Conservation (phyloP, 106 monocot genomes). For the Platanthera zijinensis region DNA sequence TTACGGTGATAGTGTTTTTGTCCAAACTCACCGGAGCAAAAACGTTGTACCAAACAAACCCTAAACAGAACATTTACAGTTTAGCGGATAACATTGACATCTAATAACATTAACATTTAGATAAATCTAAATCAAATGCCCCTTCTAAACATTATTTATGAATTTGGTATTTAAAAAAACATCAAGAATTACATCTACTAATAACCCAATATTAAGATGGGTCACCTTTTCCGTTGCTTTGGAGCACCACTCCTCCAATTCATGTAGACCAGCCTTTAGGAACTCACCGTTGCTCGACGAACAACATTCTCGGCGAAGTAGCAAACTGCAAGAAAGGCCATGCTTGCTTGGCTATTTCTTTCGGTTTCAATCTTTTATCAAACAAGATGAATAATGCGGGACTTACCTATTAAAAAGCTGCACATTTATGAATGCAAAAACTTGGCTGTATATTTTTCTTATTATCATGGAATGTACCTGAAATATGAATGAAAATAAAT, state of each 20-base stretch:
- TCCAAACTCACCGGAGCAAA: no score
- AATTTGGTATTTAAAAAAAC: neutral
- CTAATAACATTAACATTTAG: no score
- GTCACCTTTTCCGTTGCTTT: constrained; percentile 68
- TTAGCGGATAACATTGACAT: no score
- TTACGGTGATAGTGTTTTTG: no score
- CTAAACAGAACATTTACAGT: no score
- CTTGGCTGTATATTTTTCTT: constrained; percentile 79
- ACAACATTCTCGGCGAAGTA: constrained; percentile 94
- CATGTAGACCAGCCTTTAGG: constrained; percentile 87
- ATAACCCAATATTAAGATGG: neutral
- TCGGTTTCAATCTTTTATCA: neutral
- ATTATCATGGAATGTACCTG: constrained; percentile 88
- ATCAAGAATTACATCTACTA: no score
- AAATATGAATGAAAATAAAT: constrained; percentile 2
- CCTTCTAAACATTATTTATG: no score
- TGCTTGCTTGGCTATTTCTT: neutral
- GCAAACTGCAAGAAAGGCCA: constrained; percentile 34
- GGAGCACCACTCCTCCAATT: constrained; percentile 77
- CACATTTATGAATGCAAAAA: constrained; percentile 88
- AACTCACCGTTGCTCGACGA: constrained; percentile 97
- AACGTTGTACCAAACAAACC: no score
- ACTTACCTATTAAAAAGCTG: constrained; percentile 92
- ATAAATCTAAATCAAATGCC: no score
- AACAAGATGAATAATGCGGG: neutral